A percentile compares a stretch with the other conserved stretches of the same genome.
Conservation (phyloP, 768 basidiomycete species). For the Termitomyces sp. region DNA sequence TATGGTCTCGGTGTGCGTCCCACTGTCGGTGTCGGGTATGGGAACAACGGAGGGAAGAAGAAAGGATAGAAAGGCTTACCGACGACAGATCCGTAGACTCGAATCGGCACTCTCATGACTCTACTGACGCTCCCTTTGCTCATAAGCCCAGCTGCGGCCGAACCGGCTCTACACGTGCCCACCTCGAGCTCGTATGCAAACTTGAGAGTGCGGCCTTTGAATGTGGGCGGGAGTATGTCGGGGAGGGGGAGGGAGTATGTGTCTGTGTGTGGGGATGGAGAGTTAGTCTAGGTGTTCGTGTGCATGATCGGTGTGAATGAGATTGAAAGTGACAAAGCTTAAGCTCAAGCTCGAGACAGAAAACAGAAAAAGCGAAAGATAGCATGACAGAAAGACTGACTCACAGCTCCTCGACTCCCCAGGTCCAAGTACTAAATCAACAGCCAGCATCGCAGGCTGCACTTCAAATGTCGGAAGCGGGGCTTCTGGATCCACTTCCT, state of each 20-base stretch:
- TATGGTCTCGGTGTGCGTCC: constrained; percentile 61
- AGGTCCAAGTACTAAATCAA: constrained; percentile 79
- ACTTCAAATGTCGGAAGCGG: constrained; percentile 85
- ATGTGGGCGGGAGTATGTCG: constrained; percentile 83
- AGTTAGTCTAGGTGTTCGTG: background rate
- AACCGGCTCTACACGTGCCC: constrained; percentile 72
- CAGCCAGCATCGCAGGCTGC: constrained; percentile 83
- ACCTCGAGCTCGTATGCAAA: constrained; percentile 92
- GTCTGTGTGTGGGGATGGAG: constrained; percentile 42
- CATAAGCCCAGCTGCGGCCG: background rate
- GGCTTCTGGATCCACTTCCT: constrained; percentile 55
- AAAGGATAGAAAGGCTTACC: constrained; percentile 41
- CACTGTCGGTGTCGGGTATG: constrained; percentile 28
- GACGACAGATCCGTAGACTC: constrained; percentile 85
- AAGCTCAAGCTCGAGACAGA: background rate
- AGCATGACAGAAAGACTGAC: constrained; percentile 23
- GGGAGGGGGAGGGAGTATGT: constrained; percentile 79
- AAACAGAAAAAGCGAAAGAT: background rate
- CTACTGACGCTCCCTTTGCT: constrained; percentile 51
- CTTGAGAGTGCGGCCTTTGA: constrained; percentile 74
- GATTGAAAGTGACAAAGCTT: too few species aligned
- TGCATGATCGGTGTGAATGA: background rate
- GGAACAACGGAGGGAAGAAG: background rate
- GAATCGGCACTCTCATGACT: constrained; percentile 88
- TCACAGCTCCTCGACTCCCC: constrained; percentile 83